Evolutionary conservation across 1,284 basidiomycete species (phyloP), one percentile per base, ranked within the genome.

Genomic region (Trametes pubescens): DNA sequence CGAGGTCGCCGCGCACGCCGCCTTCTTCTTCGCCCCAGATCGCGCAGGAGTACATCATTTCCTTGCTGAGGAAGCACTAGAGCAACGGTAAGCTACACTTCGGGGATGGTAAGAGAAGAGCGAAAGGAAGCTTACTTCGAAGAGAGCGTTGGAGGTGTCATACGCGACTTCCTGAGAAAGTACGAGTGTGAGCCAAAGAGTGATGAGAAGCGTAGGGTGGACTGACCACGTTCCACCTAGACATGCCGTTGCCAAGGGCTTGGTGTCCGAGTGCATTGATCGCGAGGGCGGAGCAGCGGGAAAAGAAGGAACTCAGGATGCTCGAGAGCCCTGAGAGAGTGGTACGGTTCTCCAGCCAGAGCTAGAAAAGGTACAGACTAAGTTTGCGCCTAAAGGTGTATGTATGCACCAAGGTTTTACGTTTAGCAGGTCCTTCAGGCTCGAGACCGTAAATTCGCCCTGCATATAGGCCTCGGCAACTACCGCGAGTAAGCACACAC

Each of bases 1-100:
- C 46, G 51, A 75, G 64, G 57, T 91, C 90, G 1, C 89, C 90
- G 40, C 84, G 83, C 59, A 89, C 82, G 40, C 87, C 88, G 65
- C 84, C 84, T 73, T 93, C 91, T 7, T 82, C 80, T 37, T 89
- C 86, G 53, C 79, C 80, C 86, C 90, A 95, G 53, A 94, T 83
- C 1, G 86, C 92, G 72, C 90, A 94, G 0, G 92, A 94, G 76
- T 95, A 96, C 83, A 93, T 95, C 94, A 96, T 95, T 76, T 96
- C 93, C 56, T 83, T 79, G 68, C 88, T 90, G 24, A 95, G 80
- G 80, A 95, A 94, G 16, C 89, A 86, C 83, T 90, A 65, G 29
- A 43, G 24, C 44, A 3, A 24, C 0, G 24, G 14, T 8, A 16
- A 16, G 14, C n/a, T 6, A 46, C n/a, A n/a, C n/a, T n/a, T n/a